Conservation (phyloP, 1,284 basidiomycete genomes). For the Cutaneotrichosporon sp. region DNA sequence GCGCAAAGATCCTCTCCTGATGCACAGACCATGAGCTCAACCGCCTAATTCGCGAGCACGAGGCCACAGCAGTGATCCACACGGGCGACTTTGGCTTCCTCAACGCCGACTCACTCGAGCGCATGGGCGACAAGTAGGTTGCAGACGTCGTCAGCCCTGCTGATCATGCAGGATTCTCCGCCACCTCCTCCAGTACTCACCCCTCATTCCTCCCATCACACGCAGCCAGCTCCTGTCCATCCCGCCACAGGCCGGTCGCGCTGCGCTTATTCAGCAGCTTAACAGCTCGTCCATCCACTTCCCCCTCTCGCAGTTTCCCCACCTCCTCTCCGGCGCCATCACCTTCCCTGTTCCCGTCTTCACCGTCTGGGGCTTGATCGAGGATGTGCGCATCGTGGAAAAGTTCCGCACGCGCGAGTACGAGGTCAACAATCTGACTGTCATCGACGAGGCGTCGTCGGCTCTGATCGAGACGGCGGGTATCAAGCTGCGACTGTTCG, state of each 20-base stretch:
- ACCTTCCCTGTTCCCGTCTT: slow-evolving; percentile 88
- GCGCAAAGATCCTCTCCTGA: slow-evolving; percentile 16
- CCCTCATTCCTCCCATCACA: slow-evolving; percentile 81
- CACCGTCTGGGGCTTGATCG: slow-evolving; percentile 96
- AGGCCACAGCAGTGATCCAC: slow-evolving; percentile 93
- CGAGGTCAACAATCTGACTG: slow-evolving; percentile 78
- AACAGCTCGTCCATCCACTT: slow-evolving; percentile 55
- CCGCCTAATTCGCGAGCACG: slow-evolving; percentile 80
- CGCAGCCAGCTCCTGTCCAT: slow-evolving; percentile 75
- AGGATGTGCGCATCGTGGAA: slow-evolving; percentile 90
- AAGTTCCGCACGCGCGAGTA: slow-evolving; percentile 83
- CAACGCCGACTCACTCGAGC: slow-evolving; percentile 74
- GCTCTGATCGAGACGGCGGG: slow-evolving; percentile 88
- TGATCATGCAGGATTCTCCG: slow-evolving; percentile 66
- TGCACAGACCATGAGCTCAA: slow-evolving; percentile 69
- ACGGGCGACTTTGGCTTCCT: slow-evolving; percentile 99
- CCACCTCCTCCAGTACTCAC: slow-evolving; percentile 95
- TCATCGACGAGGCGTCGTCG: slow-evolving; percentile 92
- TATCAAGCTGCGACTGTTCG: slow-evolving; percentile 86
- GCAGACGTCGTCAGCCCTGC: slow-evolving; percentile 3
- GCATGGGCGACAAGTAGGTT: slow-evolving; percentile 79
- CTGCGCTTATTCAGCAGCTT: slow-evolving; percentile 58
- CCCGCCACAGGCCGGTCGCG: slow-evolving; percentile 57
- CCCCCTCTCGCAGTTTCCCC: slow-evolving; percentile 85
- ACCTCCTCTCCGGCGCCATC: slow-evolving; percentile 82